A percentile compares a stretch with the other conserved stretches of the same genome.
phyloP scores from a whole-genome alignment of 129 eudicot species.

The Lonicera japonica region DNA sequence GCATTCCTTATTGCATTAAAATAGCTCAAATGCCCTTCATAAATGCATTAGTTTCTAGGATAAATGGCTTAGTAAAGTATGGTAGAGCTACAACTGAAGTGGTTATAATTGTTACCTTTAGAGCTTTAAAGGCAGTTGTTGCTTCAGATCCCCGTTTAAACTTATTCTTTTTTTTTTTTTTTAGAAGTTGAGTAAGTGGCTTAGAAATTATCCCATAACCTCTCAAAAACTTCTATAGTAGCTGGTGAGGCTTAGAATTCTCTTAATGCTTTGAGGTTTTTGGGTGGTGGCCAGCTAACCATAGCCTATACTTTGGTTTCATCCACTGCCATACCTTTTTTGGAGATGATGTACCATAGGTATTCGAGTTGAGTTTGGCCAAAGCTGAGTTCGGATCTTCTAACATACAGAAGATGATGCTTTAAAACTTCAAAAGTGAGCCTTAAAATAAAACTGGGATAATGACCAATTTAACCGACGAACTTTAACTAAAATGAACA shows the following conservation, averaged over 20 bases:
- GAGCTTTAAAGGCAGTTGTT: neutral
- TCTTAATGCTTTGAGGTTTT: neutral
- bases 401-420: neutral
- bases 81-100: neutral
- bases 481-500: too few relatives aligned
- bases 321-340: neutral
- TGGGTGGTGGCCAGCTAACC: neutral
- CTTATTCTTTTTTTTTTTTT: neutral
- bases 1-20: neutral
- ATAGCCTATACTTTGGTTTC: neutral
- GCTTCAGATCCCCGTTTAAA: neutral
- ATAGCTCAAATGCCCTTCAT: neutral
- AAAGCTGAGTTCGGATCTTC: too few relatives aligned
- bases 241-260: neutral
- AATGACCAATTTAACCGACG: too few relatives aligned
- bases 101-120: neutral
- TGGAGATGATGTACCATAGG: neutral
- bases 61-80: neutral
- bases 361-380: neutral
- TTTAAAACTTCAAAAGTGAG: too few relatives aligned
- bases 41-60: neutral
- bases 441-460: too few relatives aligned
- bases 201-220: neutral
- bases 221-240: neutral
- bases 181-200: neutral